A percentile compares a stretch with the other conserved stretches of the same genome.
Evolutionary conservation across 78 protist genomes (phyloP).

Genomic region (Dictyostelium intermedium): DNA sequence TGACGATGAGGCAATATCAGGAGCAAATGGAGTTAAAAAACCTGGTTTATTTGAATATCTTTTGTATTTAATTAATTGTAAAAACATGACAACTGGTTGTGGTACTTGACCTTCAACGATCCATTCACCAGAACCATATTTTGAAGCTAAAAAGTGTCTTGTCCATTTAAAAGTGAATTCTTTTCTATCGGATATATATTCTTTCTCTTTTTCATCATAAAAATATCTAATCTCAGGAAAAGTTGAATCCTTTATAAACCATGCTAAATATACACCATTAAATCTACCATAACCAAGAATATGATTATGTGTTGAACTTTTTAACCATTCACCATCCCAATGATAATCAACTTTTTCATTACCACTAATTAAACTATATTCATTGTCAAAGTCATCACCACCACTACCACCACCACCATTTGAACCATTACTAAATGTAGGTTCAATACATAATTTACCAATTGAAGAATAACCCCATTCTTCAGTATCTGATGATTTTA

Average conservation of each 20-base stretch:
- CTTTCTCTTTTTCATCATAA: constrained; percentile 55
- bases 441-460: constrained; percentile 29
- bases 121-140: constrained; percentile 64
- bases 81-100: constrained; percentile 60
- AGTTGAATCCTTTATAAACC: constrained; percentile 12
- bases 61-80: constrained; percentile 31
- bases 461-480: constrained; percentile 50
- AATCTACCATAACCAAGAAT: constrained; percentile 51
- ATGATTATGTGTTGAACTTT: neutral
- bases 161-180: constrained; percentile 64
- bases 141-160: constrained; percentile 56
- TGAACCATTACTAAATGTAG: neutral
- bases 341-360: constrained; percentile 59
- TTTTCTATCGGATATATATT: constrained; percentile 10
- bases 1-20: neutral
- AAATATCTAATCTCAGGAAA: constrained; percentile 40
- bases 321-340: constrained; percentile 80
- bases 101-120: constrained; percentile 79
- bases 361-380: neutral
- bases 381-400: neutral
- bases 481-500: constrained; percentile 42
- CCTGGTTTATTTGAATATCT: constrained; percentile 15
- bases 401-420: neutral
- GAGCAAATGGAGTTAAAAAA: neutral
- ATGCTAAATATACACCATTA: constrained; percentile 71